Conservation (phyloP, 2,329 filamentous ascomycete species). For the Catunica adiposa region DNA sequence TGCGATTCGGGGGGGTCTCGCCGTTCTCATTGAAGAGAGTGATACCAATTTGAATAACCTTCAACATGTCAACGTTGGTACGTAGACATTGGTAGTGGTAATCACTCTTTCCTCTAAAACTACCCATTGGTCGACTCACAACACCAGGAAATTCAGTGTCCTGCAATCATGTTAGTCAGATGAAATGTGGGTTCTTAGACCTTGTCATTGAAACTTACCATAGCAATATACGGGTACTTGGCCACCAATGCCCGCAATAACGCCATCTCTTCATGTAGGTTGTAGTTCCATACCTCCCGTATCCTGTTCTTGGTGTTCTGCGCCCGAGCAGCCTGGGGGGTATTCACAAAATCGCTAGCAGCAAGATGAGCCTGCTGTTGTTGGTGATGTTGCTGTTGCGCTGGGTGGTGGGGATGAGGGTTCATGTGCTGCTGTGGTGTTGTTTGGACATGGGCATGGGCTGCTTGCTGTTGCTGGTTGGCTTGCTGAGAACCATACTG, state of each 20-base stretch:
- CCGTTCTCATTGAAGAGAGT: slow-evolving; percentile 85
- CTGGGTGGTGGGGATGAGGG: slow-evolving; percentile 24
- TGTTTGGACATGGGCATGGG: slow-evolving; percentile 21
- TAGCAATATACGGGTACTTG: slow-evolving; percentile 88
- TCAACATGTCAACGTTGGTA: slow-evolving; percentile 92
- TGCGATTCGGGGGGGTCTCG: slow-evolving; percentile 62
- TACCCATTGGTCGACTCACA: slow-evolving; percentile 85
- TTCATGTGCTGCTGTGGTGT: slow-evolving; percentile 13
- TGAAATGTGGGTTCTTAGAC: background rate
- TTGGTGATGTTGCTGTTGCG: slow-evolving; percentile 39
- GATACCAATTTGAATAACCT: slow-evolving; percentile 92
- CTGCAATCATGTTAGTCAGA: slow-evolving; percentile 27
- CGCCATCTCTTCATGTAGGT: slow-evolving; percentile 81
- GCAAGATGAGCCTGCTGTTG: slow-evolving; percentile 18
- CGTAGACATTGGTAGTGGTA: slow-evolving; percentile 98
- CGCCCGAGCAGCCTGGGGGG: slow-evolving; percentile 27
- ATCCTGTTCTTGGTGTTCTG: slow-evolving; percentile 65
- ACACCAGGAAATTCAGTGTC: slow-evolving; percentile 98
- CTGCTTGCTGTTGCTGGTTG: slow-evolving; percentile 27
- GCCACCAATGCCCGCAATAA: slow-evolving; percentile 68
- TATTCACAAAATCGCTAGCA: slow-evolving; percentile 26
- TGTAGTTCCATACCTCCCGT: slow-evolving; percentile 90
- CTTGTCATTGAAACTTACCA: slow-evolving; percentile 41
- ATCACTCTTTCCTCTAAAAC: slow-evolving; percentile 86
- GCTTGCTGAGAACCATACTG: slow-evolving; percentile 24